A percentile compares a stretch with the other conserved stretches of the same genome.
phyloP scores from a whole-genome alignment of 495 filamentous ascomycete species.

The Pseudotulostoma volvatum region DNA sequence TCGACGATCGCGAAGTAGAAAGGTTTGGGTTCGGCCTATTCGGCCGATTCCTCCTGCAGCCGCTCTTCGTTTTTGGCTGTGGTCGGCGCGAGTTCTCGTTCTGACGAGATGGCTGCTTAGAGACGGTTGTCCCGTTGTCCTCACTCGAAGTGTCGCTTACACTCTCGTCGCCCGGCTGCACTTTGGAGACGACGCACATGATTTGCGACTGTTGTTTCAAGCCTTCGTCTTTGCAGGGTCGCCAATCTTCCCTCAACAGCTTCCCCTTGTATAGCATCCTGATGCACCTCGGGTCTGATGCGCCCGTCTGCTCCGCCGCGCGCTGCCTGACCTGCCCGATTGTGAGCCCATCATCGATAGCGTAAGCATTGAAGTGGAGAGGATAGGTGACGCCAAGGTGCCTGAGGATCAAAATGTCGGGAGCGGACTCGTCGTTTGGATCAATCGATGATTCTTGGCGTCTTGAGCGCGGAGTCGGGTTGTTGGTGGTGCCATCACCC shows the following conservation, averaged over 20 bases:
- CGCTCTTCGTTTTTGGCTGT: slow-evolving; percentile 16
- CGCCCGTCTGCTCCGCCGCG: slow-evolving; percentile 45
- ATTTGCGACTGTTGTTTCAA: slow-evolving; percentile 70
- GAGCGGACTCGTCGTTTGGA: slow-evolving; percentile 19
- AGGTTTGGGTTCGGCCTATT: too few species aligned
- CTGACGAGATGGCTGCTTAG: slow-evolving; percentile 4
- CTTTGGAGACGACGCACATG: slow-evolving; percentile 43
- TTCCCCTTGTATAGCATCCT: slow-evolving; percentile 74
- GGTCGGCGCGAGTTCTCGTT: slow-evolving; percentile 27
- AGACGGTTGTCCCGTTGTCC: slow-evolving; percentile 3
- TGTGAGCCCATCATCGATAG: slow-evolving; percentile 62
- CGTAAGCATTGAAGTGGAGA: slow-evolving; percentile 63
- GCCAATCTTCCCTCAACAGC: slow-evolving; percentile 47
- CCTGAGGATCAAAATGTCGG: slow-evolving; percentile 64
- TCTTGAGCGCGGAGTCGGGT: slow-evolving; percentile 11
- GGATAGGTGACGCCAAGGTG: slow-evolving; percentile 56
- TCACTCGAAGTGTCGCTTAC: slow-evolving; percentile 32
- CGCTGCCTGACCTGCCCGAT: slow-evolving; percentile 50
- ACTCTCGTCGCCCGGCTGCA: slow-evolving; percentile 29
- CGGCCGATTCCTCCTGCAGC: too few species aligned
- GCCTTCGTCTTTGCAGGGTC: slow-evolving; percentile 54
- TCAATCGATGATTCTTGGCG: slow-evolving; percentile 18
- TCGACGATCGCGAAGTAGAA: too few species aligned
- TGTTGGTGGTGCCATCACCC: slow-evolving; percentile 43
- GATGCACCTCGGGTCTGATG: slow-evolving; percentile 43